Conservation (phyloP, 192 early-diverging fungal species). For the Backusella morwellensis region DNA sequence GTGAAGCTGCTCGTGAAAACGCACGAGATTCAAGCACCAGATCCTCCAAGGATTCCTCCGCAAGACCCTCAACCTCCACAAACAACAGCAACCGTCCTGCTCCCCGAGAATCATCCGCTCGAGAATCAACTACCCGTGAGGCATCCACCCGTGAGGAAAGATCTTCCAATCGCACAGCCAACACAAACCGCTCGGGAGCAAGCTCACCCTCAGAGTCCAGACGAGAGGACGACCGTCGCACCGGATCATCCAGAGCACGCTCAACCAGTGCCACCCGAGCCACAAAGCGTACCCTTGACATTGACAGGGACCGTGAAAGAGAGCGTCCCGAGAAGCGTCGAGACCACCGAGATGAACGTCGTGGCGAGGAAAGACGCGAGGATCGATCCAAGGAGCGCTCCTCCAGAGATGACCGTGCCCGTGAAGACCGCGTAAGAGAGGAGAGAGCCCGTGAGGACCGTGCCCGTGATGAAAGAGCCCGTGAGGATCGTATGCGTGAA, state of each 20-base stretch:
- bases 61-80: neutral
- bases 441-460: neutral
- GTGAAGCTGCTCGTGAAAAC: constrained; percentile 19
- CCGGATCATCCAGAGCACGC: neutral
- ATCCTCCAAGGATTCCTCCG: neutral
- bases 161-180: neutral
- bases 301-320: neutral
- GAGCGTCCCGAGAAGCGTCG: neutral
- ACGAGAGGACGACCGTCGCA: neutral
- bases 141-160: neutral
- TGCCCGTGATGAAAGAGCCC: neutral
- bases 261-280: neutral
- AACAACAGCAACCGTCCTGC: neutral
- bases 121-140: no score
- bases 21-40: neutral
- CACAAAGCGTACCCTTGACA: neutral
- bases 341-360: neutral
- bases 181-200: neutral
- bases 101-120: neutral
- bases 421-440: neutral
- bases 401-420: neutral
- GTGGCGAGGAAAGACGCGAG: neutral
- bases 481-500: neutral
- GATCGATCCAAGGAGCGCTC: neutral
- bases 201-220: neutral